A percentile compares a stretch with the other conserved stretches of the same genome.
Evolutionary conservation across 306 rosid species (phyloP).

Genomic region (Prunus kanzakura): DNA sequence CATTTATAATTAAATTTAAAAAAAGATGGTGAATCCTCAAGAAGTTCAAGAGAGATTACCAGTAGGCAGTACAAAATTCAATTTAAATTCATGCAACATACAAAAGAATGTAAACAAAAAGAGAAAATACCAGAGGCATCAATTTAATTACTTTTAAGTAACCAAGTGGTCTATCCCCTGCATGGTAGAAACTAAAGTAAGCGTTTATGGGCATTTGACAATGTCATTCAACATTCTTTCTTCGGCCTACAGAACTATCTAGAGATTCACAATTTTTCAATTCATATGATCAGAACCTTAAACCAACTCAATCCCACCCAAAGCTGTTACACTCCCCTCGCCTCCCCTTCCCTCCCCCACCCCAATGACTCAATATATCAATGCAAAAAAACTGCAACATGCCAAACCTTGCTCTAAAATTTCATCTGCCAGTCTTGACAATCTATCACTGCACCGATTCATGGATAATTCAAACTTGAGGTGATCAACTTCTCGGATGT

Average conservation of each 20-base stretch:
- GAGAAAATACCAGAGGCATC: neutral
- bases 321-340: neutral
- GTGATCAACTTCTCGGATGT: slow-evolving; percentile 79
- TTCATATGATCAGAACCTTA: neutral
- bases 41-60: slow-evolving; percentile 15
- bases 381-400: slow-evolving; percentile 18
- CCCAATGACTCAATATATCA: neutral
- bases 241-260: neutral
- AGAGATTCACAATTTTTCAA: neutral
- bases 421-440: slow-evolving; percentile 66
- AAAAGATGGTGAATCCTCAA: slow-evolving; percentile 5
- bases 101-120: neutral
- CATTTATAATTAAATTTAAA: neutral
- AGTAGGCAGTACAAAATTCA: neutral
- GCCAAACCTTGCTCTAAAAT: slow-evolving; percentile 69
- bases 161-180: neutral
- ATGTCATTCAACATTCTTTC: neutral
- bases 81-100: slow-evolving; percentile 2
- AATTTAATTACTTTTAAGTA: neutral
- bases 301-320: neutral
- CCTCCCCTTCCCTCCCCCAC: neutral
- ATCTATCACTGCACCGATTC: slow-evolving; percentile 66
- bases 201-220: neutral
- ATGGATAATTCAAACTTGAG: slow-evolving; percentile 92
- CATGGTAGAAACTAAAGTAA: neutral